Conservation (phyloP, 352 stramenopile species). For the Phytophthora colocasiae region DNA sequence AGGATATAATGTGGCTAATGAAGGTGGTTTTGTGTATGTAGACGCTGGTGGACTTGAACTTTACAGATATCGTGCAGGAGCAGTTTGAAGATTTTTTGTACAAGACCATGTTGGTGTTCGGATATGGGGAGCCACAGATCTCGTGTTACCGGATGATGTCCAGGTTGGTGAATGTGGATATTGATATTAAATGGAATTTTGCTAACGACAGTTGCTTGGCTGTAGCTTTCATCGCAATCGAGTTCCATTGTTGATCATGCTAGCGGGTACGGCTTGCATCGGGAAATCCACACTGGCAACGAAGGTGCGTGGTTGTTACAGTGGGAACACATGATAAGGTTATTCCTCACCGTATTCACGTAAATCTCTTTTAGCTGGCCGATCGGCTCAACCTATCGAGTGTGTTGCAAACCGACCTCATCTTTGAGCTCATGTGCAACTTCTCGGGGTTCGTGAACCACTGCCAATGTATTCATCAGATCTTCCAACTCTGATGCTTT, state of each 20-base stretch:
- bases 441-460: slow-evolving; percentile 73
- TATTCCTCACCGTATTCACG: neutral
- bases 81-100: slow-evolving; percentile 93
- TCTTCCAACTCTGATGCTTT: slow-evolving; percentile 1
- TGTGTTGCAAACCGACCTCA: slow-evolving; percentile 87
- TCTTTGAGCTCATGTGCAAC: slow-evolving; percentile 92
- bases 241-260: slow-evolving; percentile 84
- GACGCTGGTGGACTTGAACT: slow-evolving; percentile 86
- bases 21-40: slow-evolving; percentile 30
- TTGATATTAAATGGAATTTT: too few relatives aligned
- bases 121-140: slow-evolving; percentile 87
- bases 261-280: slow-evolving; percentile 83
- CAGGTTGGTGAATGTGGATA: slow-evolving; percentile 34
- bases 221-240: slow-evolving; percentile 84
- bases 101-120: slow-evolving; percentile 91
- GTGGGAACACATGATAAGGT: neutral
- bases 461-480: neutral
- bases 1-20: neutral
- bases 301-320: slow-evolving; percentile 54
- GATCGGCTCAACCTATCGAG: slow-evolving; percentile 89
- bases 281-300: slow-evolving; percentile 89
- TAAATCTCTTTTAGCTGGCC: slow-evolving; percentile 52
- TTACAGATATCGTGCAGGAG: slow-evolving; percentile 89
- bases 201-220: neutral
- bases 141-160: slow-evolving; percentile 91